Evolutionary conservation across 2,329 filamentous ascomycete species (phyloP).

Genomic region (Fusarium kyushuense): DNA sequence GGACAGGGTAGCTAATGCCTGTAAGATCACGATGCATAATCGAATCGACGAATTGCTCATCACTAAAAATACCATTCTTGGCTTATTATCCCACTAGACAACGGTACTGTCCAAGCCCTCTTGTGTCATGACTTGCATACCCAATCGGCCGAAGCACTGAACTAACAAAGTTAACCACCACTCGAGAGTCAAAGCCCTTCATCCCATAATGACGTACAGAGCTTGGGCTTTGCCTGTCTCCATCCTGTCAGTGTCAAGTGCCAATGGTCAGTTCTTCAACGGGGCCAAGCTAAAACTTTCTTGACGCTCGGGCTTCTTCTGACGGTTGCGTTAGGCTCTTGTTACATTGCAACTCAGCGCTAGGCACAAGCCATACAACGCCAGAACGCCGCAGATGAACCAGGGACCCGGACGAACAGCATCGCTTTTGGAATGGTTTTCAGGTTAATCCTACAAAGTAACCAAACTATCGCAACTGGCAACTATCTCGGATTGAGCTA

Average conservation of each 20-base stretch:
- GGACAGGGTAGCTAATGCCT: constrained; percentile 1
- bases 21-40: constrained; percentile 13
- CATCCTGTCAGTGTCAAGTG: background rate
- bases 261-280: background rate
- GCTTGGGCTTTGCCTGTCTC: background rate
- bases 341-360: background rate
- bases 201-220: background rate
- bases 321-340: background rate
- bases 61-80: background rate
- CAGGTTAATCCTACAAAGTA: background rate
- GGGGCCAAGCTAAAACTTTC: background rate
- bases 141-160: background rate
- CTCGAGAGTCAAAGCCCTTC: background rate
- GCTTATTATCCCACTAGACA: background rate
- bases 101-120: background rate
- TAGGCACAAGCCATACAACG: constrained; percentile 3
- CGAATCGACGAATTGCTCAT: background rate
- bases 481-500: background rate
- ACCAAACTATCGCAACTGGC: background rate
- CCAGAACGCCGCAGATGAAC: background rate
- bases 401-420: background rate
- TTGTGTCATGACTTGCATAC: background rate
- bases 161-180: background rate
- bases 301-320: background rate
- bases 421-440: background rate